Conservation (phyloP, 2,329 filamentous ascomycete species). For the Ascochyta lentis region DNA sequence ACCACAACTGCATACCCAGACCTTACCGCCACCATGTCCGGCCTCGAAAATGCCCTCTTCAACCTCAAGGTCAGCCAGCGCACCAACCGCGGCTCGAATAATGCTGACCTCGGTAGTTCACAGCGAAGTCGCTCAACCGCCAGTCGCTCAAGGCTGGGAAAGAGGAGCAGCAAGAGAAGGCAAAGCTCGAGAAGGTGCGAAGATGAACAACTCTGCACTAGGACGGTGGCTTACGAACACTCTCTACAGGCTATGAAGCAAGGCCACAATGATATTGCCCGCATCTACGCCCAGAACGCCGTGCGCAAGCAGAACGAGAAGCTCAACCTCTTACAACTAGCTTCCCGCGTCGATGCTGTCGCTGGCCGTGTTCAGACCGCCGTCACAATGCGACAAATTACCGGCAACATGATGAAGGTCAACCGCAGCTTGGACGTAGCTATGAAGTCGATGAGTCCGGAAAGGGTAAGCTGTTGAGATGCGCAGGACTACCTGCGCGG, state of each 20-base stretch:
- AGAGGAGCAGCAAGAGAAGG: constrained; percentile 66
- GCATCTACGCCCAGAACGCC: constrained; percentile 68
- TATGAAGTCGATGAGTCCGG: constrained; percentile 69
- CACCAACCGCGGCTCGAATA: constrained; percentile 5
- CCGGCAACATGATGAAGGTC: constrained; percentile 67
- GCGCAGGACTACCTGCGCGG: background rate
- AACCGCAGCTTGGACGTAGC: constrained; percentile 67
- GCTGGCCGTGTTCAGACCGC: constrained; percentile 67
- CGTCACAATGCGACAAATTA: constrained; percentile 67
- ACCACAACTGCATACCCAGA: constrained; percentile 12
- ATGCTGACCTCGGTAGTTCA: constrained; percentile 58
- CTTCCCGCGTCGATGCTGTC: constrained; percentile 66
- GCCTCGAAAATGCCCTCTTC: constrained; percentile 67
- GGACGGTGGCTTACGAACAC: background rate
- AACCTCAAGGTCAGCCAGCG: constrained; percentile 61
- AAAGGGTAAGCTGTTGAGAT: constrained; percentile 57
- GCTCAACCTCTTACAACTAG: constrained; percentile 64
- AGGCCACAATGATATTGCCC: constrained; percentile 66
- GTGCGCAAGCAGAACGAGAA: constrained; percentile 70
- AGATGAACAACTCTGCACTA: background rate
- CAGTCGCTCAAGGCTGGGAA: constrained; percentile 68
- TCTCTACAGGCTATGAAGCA: constrained; percentile 62
- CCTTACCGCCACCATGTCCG: constrained; percentile 57
- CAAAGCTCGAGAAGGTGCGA: constrained; percentile 65
- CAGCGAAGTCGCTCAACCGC: constrained; percentile 67